Base-by-base conservation (phyloP, 306 rosid genomes). In the Quercus cerris region DNA sequence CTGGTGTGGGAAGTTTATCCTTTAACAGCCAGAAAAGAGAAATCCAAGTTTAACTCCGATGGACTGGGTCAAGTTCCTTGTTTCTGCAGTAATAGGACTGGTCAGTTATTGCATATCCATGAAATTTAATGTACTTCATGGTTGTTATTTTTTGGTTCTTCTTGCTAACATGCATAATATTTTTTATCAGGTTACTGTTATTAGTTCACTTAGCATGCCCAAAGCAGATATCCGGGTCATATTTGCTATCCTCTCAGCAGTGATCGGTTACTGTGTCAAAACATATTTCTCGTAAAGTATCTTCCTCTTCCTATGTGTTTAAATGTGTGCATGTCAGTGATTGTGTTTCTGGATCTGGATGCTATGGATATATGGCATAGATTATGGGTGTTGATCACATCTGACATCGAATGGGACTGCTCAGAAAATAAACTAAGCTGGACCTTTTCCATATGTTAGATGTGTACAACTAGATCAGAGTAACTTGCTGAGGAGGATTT, bases 1-100 rank as follows among this genome's bases (percentile, higher is more conserved):
- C 57, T 38, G 33, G 52, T 77, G 14, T 66, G 66, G 78, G 35
- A 81, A 78, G 77, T 13, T 49, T 84, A 46, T 79, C 77, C 38
- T 25, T 71, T 80, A 80, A 73, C 94, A 95, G 99, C 99, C 99
- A 18, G 99, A 93, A 80, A 95, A 93, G 94, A 90, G 88, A 91
- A 95, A 83, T 84, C 98, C 99, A 25, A 97, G 98, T 84, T 89
- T 93, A 83, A 95, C 97, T 83, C 99, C 99, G 79, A 95, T 90
- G 98, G 99, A 95, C 84, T 95, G 99, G 99, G 97, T 91, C 83
- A 93, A 83, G 73, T 93, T 95, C 88, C 86, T 95, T 76, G 89
- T 76, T 68, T 93, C 99, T 80, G 97, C 98, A 75, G 56, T 89
- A 58, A 96, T 95, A 83, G 99, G 99, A 54, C 86, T 95, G 97